phyloP scores from a whole-genome alignment of 1,139 yeast genomes.

The Kodamaea arcana region DNA sequence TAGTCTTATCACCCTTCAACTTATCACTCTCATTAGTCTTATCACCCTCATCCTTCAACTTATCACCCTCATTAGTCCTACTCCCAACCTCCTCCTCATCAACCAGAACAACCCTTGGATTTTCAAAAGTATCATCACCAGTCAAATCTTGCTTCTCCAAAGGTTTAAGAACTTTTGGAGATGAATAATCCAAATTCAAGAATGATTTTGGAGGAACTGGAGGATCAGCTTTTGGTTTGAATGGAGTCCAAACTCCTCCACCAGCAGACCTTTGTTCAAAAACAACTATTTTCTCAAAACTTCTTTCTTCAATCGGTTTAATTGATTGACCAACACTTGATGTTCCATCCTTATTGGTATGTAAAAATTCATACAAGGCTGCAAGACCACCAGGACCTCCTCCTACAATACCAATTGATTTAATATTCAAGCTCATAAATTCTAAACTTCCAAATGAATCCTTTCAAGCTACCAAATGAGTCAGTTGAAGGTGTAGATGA shows the following conservation, averaged over 20 bases:
- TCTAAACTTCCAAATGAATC: no score
- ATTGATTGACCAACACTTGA: slow-evolving; percentile 21
- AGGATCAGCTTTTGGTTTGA: slow-evolving; percentile 20
- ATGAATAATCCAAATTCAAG: slow-evolving; percentile 24
- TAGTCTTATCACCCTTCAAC: no score
- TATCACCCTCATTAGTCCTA: no score
- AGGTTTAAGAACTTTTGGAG: slow-evolving; percentile 4
- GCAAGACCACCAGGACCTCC: slow-evolving; percentile 40
- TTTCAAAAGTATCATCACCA: slow-evolving; percentile 11
- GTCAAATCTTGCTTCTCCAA: slow-evolving; percentile 13
- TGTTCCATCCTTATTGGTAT: slow-evolving; percentile 28
- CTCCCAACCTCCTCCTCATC: no score
- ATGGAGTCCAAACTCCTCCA: slow-evolving; percentile 34
- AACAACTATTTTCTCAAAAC: slow-evolving; percentile 20
- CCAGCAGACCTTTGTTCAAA: slow-evolving; percentile 31
- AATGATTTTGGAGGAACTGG: slow-evolving; percentile 27
- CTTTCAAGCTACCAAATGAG: no score
- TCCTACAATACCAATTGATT: slow-evolving; percentile 29
- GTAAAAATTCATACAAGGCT: slow-evolving; percentile 31
- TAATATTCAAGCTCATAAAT: neutral
- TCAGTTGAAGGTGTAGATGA: no score
- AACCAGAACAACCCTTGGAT: slow-evolving; percentile 15
- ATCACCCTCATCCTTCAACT: no score
- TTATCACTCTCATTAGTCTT: no score
- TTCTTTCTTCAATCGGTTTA: slow-evolving; percentile 9